Evolutionary conservation across 371 early-diverging fungal species (phyloP), one percentile per base, ranked within the genome.

Genomic region (Saksenaea oblongispora): DNA sequence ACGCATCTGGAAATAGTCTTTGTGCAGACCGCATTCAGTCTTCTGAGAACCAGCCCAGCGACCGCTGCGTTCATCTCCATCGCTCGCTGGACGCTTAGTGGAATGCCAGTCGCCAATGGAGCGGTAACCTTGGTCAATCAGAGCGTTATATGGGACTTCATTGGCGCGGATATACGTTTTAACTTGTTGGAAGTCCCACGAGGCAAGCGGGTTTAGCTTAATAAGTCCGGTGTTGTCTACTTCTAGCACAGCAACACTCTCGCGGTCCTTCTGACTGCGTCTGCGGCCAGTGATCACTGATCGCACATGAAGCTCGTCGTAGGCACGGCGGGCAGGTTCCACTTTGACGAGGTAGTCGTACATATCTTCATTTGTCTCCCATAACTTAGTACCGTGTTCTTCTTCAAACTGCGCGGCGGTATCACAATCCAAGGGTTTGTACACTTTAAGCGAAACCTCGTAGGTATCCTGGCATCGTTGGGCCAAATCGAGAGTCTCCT

Each of bases 51-150:
- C 94, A 60, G 83, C 78, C 95, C 95, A 97, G 41, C 97, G 87
- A 9, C 97, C 97, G n/a, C 87, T 89, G 5, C 97, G 87, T 75
- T 97, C 97, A 56, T 87, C 88, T 47, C 85, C 88, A 7, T 84
- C 83, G 24, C 64, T 79, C 42, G 75, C 80, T 42, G 86, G 79
- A 26, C 92, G 88, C 54, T 82, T 78, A n/a, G 96, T 97, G 35
- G 92, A 91, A 71, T 97, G 97, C 84, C 87, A 90, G 76, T 97
- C 97, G 35, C 97, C 97, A 59, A 97, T 87, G n/a, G 91, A 91
- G 61, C 91, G 90, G 78, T 95, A 97, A 2, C 95, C 95, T 72
- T 90, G 86, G 66, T 97, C 96, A 41, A 92, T 82, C 24, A 97
- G 82, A 5, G 84, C 82, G 64, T 97, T 97, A 82, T 94, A 95